A percentile compares a stretch with the other conserved stretches of the same genome.
Evolutionary conservation across 805 yeast species (phyloP).

Genomic region (Metschnikowia aberdeeniae): DNA sequence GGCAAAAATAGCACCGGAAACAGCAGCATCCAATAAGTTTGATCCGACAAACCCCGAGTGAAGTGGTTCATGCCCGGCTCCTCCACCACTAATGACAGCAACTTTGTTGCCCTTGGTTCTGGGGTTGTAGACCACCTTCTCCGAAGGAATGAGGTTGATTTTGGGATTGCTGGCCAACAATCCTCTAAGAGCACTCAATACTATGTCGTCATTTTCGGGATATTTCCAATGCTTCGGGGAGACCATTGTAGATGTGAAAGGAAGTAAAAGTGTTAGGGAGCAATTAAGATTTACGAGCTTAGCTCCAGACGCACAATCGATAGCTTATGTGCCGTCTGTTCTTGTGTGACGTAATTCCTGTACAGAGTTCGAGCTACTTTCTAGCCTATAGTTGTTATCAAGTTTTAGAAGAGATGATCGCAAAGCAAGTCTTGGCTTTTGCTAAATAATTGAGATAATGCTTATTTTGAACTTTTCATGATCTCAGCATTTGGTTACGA

Average conservation of each 20-base stretch:
- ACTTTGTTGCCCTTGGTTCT: conserved; percentile 47
- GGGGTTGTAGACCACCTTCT: conserved; percentile 50
- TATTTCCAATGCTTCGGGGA: conserved; percentile 48
- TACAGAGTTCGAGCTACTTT: neutral
- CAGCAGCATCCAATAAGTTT: conserved; percentile 81
- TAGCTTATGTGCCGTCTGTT: too few relatives aligned
- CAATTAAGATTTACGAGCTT: neutral
- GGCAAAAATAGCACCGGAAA: conserved; percentile 88
- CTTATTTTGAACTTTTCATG: too few relatives aligned
- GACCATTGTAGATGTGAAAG: conserved; percentile 5
- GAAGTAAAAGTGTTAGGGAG: neutral
- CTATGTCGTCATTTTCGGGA: conserved; percentile 40
- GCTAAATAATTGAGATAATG: too few relatives aligned
- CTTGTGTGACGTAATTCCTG: neutral
- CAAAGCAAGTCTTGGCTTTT: too few relatives aligned
- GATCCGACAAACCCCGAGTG: conserved; percentile 90
- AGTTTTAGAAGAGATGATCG: neutral
- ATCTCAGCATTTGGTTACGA: too few relatives aligned
- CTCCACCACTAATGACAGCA: conserved; percentile 84
- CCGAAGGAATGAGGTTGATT: conserved; percentile 49
- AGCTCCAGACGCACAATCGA: too few relatives aligned
- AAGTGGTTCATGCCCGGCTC: conserved; percentile 93
- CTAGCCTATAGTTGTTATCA: neutral
- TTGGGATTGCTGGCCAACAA: conserved; percentile 53
- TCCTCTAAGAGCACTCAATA: conserved; percentile 48